phyloP scores from a whole-genome alignment of 306 rosid genomes.

The Lotus japonicus region DNA sequence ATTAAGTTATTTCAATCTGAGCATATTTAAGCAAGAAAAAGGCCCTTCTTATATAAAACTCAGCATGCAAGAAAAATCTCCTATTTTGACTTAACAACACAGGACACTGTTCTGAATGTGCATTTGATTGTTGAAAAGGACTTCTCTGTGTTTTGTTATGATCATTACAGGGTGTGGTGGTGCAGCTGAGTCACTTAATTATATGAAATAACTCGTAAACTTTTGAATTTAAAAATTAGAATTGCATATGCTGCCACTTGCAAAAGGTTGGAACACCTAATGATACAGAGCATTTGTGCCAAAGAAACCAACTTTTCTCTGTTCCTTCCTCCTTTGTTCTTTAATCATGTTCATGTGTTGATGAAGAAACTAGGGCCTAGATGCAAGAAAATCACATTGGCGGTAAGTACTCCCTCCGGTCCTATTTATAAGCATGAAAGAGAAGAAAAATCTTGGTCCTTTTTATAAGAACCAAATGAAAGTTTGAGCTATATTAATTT shows the following conservation, averaged over 20 bases:
- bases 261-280: background rate
- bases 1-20: too few species aligned
- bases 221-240: too few species aligned
- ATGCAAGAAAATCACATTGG: background rate
- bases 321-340: background rate
- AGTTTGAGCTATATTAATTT: too few species aligned
- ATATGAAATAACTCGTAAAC: background rate
- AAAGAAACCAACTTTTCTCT: background rate
- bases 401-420: too few species aligned
- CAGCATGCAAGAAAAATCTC: too few species aligned
- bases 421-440: too few species aligned
- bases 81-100: slow-evolving; percentile 16
- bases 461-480: too few species aligned
- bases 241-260: background rate
- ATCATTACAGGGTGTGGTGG: background rate
- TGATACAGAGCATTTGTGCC: slow-evolving; percentile 26
- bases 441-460: too few species aligned
- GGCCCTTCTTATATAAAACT: too few species aligned
- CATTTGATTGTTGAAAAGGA: background rate
- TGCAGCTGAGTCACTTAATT: slow-evolving; percentile 19
- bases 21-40: too few species aligned
- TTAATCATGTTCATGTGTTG: slow-evolving; percentile 4
- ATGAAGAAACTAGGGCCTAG: slow-evolving; percentile 3
- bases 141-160: background rate
- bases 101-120: background rate